Conservation (phyloP, 169 alveolate genomes). For the Plasmodium berghei region DNA sequence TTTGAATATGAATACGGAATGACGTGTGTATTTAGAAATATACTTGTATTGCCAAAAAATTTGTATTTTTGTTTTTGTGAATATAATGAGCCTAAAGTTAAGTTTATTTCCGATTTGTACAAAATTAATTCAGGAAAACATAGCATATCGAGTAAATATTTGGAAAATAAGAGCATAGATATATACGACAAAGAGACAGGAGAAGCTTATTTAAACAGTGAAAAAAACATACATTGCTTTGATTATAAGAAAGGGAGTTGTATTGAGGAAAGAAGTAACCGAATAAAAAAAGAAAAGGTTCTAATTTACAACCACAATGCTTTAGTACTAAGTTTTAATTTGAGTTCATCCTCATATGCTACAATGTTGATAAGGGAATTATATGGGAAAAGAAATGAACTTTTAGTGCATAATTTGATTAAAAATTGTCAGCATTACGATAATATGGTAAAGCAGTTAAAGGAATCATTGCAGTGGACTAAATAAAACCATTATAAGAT, state of each 20-base stretch:
- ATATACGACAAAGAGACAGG: background rate
- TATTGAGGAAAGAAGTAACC: background rate
- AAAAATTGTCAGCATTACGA: slow-evolving; percentile 63
- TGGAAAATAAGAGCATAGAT: background rate
- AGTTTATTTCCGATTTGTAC: slow-evolving; percentile 58
- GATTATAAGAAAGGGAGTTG: background rate
- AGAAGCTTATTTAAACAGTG: background rate
- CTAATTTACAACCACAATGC: slow-evolving; percentile 7
- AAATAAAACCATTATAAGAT: too few relatives aligned
- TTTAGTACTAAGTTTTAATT: slow-evolving; percentile 61
- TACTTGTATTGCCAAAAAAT: slow-evolving; percentile 50
- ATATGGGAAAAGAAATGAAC: slow-evolving; percentile 67
- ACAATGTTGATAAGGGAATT: slow-evolving; percentile 74
- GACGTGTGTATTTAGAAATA: slow-evolving; percentile 75
- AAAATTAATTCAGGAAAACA: background rate
- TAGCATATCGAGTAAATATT: background rate
- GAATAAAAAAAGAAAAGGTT: background rate
- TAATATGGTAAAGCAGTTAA: background rate
- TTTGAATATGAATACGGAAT: slow-evolving; percentile 77
- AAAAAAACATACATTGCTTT: background rate
- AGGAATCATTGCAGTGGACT: background rate
- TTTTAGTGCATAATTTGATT: slow-evolving; percentile 44
- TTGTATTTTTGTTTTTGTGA: slow-evolving; percentile 59
- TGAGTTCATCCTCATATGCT: slow-evolving; percentile 74
- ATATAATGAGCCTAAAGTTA: slow-evolving; percentile 71